Evolutionary conservation across 2,329 filamentous ascomycete genomes (phyloP), one percentile per base, ranked within the genome.

Genomic region (Botrytis sinoallii): DNA sequence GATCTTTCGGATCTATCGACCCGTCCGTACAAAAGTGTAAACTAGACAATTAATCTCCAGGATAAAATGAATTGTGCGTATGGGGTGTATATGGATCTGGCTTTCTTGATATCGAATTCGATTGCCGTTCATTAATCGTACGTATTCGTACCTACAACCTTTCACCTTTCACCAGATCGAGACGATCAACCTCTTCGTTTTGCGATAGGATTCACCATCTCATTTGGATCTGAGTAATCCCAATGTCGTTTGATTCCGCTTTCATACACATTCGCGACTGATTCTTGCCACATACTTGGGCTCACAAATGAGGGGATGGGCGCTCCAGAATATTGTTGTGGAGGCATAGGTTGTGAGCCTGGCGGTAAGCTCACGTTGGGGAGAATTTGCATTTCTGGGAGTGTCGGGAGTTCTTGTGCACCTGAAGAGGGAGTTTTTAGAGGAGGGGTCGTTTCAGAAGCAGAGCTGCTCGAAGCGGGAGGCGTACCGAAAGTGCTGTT

Each of bases 401-500:
- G 59, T 20, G 85, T 85, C 46, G 86, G 84, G 60, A 88, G 82
- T 82, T 89, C 88, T 77, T 86, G 79, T 64, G 79, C 79, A 80
- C 79, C 79, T 80, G 80, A 77, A 74, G 79, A 75, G 74, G 78
- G 72, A 76, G 76, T 70, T 81, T 79, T 82, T 81, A 82, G 81
- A 81, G 78, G 79, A 81, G 78, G 79, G 75, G 76, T 76, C 78
- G 77, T 77, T 78, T 79, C 79, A 77, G 81, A 77, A 78, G 79
- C 76, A 75, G 81, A 80, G 74, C 77, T 79, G 76, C 77, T 78
- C 76, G 78, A 78, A 77, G 77, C 75, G 78, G 78, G 79, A 79
- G 76, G 79, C 80, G 80, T 93, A 86, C 94, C 93, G 85, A 98
- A 98, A 77, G 95, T 95, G 80, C 92, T 91, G 83, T 97, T 95